Evolutionary conservation across 805 yeast genomes (phyloP).

Genomic region (Jamesozyma hellenica): DNA sequence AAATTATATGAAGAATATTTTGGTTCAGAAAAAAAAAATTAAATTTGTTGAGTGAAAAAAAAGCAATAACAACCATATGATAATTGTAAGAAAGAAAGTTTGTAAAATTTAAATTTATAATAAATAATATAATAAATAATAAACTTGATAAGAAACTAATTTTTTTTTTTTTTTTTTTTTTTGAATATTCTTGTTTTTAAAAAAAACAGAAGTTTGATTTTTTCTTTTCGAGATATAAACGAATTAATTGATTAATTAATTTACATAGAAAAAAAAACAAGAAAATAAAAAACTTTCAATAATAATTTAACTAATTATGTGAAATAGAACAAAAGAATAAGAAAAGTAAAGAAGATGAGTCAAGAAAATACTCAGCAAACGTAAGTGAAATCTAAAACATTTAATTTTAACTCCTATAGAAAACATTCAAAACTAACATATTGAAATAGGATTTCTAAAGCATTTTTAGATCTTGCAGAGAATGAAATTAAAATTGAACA

Average conservation of each 20-base stretch:
- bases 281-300: conserved; percentile 71
- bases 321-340: conserved; percentile 3
- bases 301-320: conserved; percentile 61
- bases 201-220: too few relatives aligned
- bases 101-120: too few relatives aligned
- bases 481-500: conserved; percentile 49
- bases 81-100: too few relatives aligned
- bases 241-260: too few relatives aligned
- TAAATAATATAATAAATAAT: too few relatives aligned
- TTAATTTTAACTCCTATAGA: not conserved
- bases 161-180: too few relatives aligned
- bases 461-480: conserved; percentile 35
- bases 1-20: conserved; percentile 66
- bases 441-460: conserved; percentile 7
- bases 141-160: too few relatives aligned
- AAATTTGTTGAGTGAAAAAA: too few relatives aligned
- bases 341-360: not conserved
- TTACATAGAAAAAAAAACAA: too few relatives aligned
- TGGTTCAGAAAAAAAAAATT: conserved; percentile 2
- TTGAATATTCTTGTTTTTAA: too few relatives aligned
- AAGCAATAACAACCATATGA: too few relatives aligned
- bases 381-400: not conserved
- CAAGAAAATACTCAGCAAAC: not conserved
- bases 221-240: too few relatives aligned
- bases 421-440: not conserved